Percentiles rank a stretch among this genome's conserved stretches.
These are phyloP conservation scores for Cystobasidium ongulense DNA, from an alignment of 768 basidiomycete species.

Conservation along the genomic window DNA sequence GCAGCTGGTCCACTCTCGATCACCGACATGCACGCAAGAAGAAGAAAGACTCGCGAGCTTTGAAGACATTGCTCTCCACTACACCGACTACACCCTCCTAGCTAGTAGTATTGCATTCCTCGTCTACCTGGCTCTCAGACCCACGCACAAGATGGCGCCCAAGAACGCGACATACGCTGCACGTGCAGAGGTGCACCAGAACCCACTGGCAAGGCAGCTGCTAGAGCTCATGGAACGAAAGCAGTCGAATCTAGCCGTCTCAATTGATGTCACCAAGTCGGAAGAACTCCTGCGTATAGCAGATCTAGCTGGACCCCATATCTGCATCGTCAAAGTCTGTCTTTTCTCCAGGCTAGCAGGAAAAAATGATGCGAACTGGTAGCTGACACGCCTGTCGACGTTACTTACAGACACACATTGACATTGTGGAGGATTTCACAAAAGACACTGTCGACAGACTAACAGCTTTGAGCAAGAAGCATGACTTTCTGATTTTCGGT, in stretches of 20 bases:
- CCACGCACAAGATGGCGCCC: not conserved
- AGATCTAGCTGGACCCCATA: constrained; percentile 75
- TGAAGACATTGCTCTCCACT: not conserved
- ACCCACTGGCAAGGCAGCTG: constrained; percentile 56
- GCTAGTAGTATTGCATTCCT: not conserved
- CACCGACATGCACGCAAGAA: no score
- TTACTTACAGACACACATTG: constrained; percentile 77
- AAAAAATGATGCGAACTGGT: not conserved
- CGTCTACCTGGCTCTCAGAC: not conserved
- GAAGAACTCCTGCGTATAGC: constrained; percentile 74
- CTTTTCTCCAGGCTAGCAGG: not conserved
- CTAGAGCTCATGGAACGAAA: constrained; percentile 78
- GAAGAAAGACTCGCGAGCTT: no score
- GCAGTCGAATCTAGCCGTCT: constrained; percentile 83
- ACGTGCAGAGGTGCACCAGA: constrained; percentile 18
- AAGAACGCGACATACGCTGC: constrained; percentile 21
- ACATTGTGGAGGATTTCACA: constrained; percentile 89
- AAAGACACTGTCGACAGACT: constrained; percentile 60
- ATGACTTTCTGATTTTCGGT: constrained; percentile 84
- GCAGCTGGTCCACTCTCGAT: no score
- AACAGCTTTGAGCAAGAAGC: constrained; percentile 61
- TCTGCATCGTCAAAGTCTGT: constrained; percentile 83
- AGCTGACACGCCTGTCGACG: constrained; percentile 4
- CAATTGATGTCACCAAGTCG: constrained; percentile 80
- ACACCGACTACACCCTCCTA: no score